phyloP scores from a whole-genome alignment of 257 asterid genomes.

The Forsythia suspensa region DNA sequence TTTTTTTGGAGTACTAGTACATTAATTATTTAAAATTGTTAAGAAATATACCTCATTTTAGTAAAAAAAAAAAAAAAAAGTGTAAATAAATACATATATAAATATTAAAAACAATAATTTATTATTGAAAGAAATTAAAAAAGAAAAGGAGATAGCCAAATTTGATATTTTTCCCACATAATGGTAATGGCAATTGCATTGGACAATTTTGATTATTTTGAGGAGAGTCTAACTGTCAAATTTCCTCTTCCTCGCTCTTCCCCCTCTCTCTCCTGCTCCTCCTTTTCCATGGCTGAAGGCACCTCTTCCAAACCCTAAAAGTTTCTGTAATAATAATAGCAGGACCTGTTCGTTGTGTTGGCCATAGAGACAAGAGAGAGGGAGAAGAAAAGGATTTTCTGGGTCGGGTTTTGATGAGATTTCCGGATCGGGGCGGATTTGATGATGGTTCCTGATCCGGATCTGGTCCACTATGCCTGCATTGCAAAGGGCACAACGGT shows the following conservation, averaged over 20 bases:
- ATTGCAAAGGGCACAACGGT: slow-evolving; percentile 64
- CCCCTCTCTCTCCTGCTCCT: background rate
- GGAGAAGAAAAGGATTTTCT: background rate
- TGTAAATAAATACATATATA: too few relatives aligned
- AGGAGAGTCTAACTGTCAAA: background rate
- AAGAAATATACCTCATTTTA: too few relatives aligned
- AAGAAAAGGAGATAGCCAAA: too few relatives aligned
- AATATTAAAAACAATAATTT: too few relatives aligned
- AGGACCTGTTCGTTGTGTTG: background rate
- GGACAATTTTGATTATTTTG: background rate
- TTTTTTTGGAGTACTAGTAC: too few relatives aligned
- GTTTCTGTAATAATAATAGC: background rate
- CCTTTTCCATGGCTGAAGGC: slow-evolving; percentile 39
- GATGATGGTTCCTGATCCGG: slow-evolving; percentile 58
- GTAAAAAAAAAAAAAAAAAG: too few relatives aligned
- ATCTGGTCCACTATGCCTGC: slow-evolving; percentile 64
- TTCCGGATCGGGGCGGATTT: slow-evolving; percentile 13
- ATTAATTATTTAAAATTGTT: too few relatives aligned
- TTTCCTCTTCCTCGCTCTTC: background rate
- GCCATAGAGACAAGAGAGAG: background rate
- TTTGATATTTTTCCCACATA: too few relatives aligned
- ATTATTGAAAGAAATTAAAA: background rate
- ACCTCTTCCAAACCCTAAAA: slow-evolving; percentile 36
- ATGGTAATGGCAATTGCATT: too few relatives aligned
- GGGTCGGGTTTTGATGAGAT: background rate